Evolutionary conservation across 73 alveolate genomes (phyloP), one percentile per base, ranked within the genome.

Genomic region (Loxodes magnus): DNA sequence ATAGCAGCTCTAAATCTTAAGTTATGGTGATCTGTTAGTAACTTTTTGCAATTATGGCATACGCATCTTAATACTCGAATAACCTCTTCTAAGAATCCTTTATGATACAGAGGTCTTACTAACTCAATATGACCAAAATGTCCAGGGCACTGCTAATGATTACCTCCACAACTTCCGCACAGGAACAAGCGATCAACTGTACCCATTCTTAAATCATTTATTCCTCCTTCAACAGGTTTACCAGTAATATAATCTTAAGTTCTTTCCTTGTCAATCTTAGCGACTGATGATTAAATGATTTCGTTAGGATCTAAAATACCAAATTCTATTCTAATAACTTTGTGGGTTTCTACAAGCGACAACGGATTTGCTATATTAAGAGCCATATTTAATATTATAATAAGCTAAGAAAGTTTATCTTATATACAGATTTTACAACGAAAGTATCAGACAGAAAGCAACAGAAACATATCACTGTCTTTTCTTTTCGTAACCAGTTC

Each of bases 111-210:
- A 20, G 95, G 93, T 49, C 30, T 67, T 6, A 88, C 94, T 14
- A 89, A 74, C 17, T 70, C 82, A 51, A 89, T 79, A 52, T 75
- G 92, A 3, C 98, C 98, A 48, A 89, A 84, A 74, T 89, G 98
- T 17, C 98, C 98, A 7, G 98, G 98, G 61, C 98, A 89, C 35
- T 84, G 85, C 31, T 67, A 76, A 35, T 57, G 53, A 31, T 88
- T 57, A 27, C 94, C 86, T 34, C 63, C 67, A 64, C 98, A 89
- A 21, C 93, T 84, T 35, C 39, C 28, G 59, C 98, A 89, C 27
- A 34, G 44, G 19, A 62, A 38, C 51, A 43, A 78, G 42, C 74
- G 74, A 60, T 84, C 96, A 74, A 83, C 78, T 12, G 98, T 84
- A 15, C 98, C 98, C 94, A 88, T 75, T 43, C 91, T 66, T 3